These are phyloP conservation scores for Pythium guiyangense DNA, from an alignment of 352 stramenopile genomes.

Conservation along the genomic window DNA sequence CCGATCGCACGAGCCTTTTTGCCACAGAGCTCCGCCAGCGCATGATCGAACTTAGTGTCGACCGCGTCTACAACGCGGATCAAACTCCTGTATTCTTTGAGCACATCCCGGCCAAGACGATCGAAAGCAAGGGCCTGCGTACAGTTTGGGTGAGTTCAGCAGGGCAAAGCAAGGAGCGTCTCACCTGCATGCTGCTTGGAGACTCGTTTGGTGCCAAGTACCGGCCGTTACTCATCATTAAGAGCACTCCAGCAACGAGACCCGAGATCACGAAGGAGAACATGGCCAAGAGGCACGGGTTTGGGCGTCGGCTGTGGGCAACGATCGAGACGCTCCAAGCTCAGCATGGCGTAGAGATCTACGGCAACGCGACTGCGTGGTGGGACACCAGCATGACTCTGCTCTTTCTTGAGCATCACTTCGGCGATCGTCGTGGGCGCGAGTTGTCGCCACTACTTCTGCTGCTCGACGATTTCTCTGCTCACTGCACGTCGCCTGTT, in stretches of 20 bases:
- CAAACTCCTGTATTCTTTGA: constrained; percentile 16
- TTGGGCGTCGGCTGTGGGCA: constrained; percentile 14
- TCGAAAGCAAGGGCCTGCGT: constrained; percentile 8
- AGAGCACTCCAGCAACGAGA: constrained; percentile 11
- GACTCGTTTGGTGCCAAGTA: constrained; percentile 21
- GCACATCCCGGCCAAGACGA: constrained; percentile 17
- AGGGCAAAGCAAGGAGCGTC: constrained; percentile 19
- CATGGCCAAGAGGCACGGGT: constrained; percentile 9
- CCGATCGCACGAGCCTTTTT: not conserved
- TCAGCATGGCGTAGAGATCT: constrained; percentile 11
- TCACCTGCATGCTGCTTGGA: constrained; percentile 14
- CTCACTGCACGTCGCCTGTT: constrained; percentile 5
- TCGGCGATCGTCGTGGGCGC: constrained; percentile 4
- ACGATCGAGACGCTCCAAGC: constrained; percentile 15
- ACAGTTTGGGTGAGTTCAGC: constrained; percentile 22
- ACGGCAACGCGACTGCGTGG: constrained; percentile 24
- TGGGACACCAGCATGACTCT: constrained; percentile 25
- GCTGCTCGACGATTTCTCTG: constrained; percentile 7
- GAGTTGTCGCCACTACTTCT: constrained; percentile 1
- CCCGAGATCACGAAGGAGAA: constrained; percentile 7
- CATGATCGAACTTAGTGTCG: constrained; percentile 1
- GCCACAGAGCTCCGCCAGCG: not conserved
- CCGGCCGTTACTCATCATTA: constrained; percentile 22
- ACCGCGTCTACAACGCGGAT: constrained; percentile 15
- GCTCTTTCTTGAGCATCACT: constrained; percentile 17